Evolutionary conservation across 148 eudicot species (phyloP).

Genomic region (Rhododendron williamsianum): DNA sequence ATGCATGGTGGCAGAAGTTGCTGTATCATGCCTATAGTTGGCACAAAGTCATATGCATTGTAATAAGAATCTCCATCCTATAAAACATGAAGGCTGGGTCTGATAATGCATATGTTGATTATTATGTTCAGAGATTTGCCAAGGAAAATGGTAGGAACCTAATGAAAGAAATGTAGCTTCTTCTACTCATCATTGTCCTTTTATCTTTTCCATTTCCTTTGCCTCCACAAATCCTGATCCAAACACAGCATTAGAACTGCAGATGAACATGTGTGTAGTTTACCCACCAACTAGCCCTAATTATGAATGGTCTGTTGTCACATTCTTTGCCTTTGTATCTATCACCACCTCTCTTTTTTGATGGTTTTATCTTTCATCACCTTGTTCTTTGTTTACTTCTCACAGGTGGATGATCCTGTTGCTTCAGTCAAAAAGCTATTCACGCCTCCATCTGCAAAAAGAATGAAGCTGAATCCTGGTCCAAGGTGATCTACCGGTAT

Average conservation of each 20-base stretch:
- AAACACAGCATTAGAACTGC: neutral
- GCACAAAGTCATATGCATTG: neutral
- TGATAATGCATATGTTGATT: neutral
- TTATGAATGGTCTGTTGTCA: neutral
- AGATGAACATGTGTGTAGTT: neutral
- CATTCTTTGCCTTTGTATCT: neutral
- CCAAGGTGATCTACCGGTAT: slow-evolving; percentile 24
- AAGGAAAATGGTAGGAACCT: neutral
- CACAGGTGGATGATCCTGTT: slow-evolving; percentile 91
- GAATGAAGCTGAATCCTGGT: slow-evolving; percentile 32
- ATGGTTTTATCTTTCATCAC: too few species aligned
- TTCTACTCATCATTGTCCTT: neutral
- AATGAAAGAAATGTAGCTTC: neutral
- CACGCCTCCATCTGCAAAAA: slow-evolving; percentile 59
- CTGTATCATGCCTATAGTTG: neutral
- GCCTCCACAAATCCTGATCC: neutral
- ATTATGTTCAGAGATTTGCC: neutral
- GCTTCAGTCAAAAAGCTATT: slow-evolving; percentile 66
- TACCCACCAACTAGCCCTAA: neutral
- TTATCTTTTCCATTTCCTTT: neutral
- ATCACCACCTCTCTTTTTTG: neutral
- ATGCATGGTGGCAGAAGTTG: neutral
- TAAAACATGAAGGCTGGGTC: neutral
- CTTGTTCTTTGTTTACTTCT: slow-evolving; percentile 1
- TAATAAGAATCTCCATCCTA: neutral